Evolutionary conservation across 257 asterid genomes (phyloP).

Genomic region (Ehretia macrophylla): DNA sequence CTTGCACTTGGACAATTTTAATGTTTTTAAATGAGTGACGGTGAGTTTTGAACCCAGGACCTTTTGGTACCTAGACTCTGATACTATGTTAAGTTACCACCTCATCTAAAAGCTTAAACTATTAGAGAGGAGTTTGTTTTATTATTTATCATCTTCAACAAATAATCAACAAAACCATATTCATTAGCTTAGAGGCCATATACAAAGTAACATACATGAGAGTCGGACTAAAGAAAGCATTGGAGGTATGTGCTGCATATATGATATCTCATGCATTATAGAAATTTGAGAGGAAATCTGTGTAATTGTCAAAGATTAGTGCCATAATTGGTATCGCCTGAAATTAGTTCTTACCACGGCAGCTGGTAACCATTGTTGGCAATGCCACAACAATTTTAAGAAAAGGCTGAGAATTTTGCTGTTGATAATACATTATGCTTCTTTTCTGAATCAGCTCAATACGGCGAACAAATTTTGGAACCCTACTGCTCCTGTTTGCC

Average conservation of each 20-base stretch:
- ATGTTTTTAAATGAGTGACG: no score
- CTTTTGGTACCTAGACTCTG: no score
- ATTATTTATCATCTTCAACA: no score
- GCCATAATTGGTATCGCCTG: background rate
- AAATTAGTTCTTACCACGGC: constrained; percentile 64
- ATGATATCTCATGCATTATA: no score
- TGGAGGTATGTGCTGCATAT: background rate
- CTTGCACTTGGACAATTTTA: no score
- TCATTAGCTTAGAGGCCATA: no score
- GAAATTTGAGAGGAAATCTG: background rate
- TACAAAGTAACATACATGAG: no score
- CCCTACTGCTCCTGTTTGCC: constrained; percentile 56
- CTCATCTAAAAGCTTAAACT: no score
- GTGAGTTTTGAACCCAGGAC: no score
- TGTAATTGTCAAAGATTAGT: background rate
- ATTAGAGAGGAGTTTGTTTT: no score
- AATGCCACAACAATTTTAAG: constrained; percentile 92
- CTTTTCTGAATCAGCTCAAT: constrained; percentile 77
- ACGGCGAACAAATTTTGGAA: constrained; percentile 68
- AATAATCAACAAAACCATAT: no score
- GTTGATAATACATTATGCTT: constrained; percentile 93
- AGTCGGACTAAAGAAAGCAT: background rate
- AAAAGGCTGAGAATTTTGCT: constrained; percentile 71
- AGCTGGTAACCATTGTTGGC: constrained; percentile 95
- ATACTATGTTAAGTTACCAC: no score